Base-by-base conservation (phyloP, 2,329 filamentous ascomycete species). In the Colletotrichum graminicola region DNA sequence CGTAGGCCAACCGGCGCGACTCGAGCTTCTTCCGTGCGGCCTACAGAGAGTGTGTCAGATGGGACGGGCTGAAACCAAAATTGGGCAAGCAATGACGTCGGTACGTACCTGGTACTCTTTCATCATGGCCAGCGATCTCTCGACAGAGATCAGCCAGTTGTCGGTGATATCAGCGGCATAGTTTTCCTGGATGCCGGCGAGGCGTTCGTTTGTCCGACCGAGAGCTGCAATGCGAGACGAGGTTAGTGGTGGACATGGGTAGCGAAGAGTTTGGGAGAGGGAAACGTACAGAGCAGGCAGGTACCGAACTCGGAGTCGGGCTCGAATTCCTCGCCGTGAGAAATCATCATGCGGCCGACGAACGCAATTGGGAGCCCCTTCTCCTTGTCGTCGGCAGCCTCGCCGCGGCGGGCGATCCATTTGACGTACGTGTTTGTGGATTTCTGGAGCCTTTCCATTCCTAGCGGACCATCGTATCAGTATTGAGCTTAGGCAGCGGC, bases 1-100 rank as follows among this genome's bases (percentile, higher is more conserved):
- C 95, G 80, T 97, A 98, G 74, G 94, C 94, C 69, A 98, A 86
- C 72, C 95, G 90, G 70, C 95, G 91, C 77, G 86, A 93, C 80
- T 98, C 96, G 75, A 98, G 92, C 89, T 97, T 98, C 89, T 96
- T 98, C 78, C 95, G 92, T 62, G 95, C 90, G 75, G 89, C 87
- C 92, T 92, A 71, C 71, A 51, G 34, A 32, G 41, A 51, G 55
- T 71, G 61, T 66, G 62, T 63, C 60, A 73, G 65, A 70, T 69
- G 51, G 57, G 63, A 71, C 45, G 70, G 56, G 69, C 70, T 59
- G 74, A 62, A 68, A 67, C 67, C 34, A 12, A 47, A 7, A 49
- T 8, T 65, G 43, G 26, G 49, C 43, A 43, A 65, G 62, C 67
- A 59, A 68, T 47, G 60, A 70, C 68, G 47, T 68, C 23, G 72